These are phyloP conservation scores for Tulasnella sp. DNA, from an alignment of 768 basidiomycete species.

Conservation along the genomic window DNA sequence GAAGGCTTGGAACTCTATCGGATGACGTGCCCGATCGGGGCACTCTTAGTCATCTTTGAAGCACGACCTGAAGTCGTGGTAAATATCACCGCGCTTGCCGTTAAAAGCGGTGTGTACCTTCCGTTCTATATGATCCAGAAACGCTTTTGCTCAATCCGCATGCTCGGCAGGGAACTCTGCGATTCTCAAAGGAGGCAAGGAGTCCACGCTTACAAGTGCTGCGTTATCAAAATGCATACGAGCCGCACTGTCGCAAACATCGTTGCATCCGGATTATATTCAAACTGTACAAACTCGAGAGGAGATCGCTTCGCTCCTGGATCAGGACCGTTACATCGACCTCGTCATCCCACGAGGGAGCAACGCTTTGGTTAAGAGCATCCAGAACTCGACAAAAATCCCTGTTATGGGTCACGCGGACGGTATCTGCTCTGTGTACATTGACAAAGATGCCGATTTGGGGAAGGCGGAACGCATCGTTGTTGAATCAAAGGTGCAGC, in stretches of 20 bases:
- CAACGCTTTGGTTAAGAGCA: slow-evolving; percentile 76
- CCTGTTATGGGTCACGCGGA: slow-evolving; percentile 99
- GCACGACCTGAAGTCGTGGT: slow-evolving; percentile 95
- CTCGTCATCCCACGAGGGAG: slow-evolving; percentile 95
- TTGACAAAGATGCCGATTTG: slow-evolving; percentile 71
- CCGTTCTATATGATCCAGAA: too few species aligned
- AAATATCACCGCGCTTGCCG: slow-evolving; percentile 90
- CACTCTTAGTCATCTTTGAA: slow-evolving; percentile 93
- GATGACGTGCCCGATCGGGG: slow-evolving; percentile 93
- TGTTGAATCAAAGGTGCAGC: slow-evolving; percentile 81
- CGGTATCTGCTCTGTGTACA: slow-evolving; percentile 81
- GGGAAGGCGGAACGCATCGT: slow-evolving; percentile 75
- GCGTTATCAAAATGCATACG: slow-evolving; percentile 75
- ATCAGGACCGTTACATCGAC: slow-evolving; percentile 87
- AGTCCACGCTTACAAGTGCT: slow-evolving; percentile 70
- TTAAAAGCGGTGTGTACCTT: slow-evolving; percentile 82
- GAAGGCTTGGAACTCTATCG: slow-evolving; percentile 81
- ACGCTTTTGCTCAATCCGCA: not conserved
- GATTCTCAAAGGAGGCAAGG: slow-evolving; percentile 95
- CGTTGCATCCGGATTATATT: slow-evolving; percentile 69
- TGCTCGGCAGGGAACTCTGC: slow-evolving; percentile 73
- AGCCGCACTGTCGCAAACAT: slow-evolving; percentile 58
- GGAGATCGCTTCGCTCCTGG: slow-evolving; percentile 79
- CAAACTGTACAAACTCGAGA: slow-evolving; percentile 86
- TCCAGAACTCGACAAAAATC: slow-evolving; percentile 83